Evolutionary conservation across 169 alveolate genomes (phyloP).

Genomic region (Cryptosporidium muris): DNA sequence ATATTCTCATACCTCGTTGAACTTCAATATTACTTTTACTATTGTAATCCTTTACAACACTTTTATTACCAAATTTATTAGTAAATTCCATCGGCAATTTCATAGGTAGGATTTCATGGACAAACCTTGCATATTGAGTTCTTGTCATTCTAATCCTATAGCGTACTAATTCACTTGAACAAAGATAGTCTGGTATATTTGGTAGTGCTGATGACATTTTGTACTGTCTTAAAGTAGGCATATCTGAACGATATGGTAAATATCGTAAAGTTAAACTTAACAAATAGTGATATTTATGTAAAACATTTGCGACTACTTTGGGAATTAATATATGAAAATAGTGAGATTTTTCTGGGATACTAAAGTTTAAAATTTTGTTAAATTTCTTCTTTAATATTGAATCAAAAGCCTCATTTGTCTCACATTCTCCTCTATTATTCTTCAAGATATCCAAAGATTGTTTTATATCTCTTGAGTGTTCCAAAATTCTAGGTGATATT

Average conservation of each 20-base stretch:
- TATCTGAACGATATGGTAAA: neutral
- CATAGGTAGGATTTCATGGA: slow-evolving; percentile 28
- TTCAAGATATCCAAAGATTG: slow-evolving; percentile 1
- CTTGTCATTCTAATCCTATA: slow-evolving; percentile 46
- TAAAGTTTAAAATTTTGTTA: slow-evolving; percentile 23
- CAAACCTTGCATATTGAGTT: slow-evolving; percentile 48
- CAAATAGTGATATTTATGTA: slow-evolving; percentile 30
- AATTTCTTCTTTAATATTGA: slow-evolving; percentile 30
- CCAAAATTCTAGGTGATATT: slow-evolving; percentile 10
- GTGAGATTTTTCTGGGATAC: slow-evolving; percentile 29
- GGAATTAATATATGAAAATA: slow-evolving; percentile 32
- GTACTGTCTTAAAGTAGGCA: neutral
- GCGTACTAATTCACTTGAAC: slow-evolving; percentile 14
- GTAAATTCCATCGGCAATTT: slow-evolving; percentile 15
- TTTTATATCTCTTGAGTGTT: neutral
- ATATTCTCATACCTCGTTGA: slow-evolving; percentile 4
- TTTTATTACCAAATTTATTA: neutral
- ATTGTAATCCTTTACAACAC: slow-evolving; percentile 2
- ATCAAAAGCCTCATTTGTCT: slow-evolving; percentile 19
- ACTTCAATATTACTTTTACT: slow-evolving; percentile 17
- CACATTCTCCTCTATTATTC: neutral
- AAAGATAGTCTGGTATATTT: neutral
- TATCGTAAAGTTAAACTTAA: slow-evolving; percentile 9
- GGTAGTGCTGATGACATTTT: neutral
- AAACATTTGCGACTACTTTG: slow-evolving; percentile 11